Percentiles rank a stretch among this genome's conserved stretches.
These are phyloP conservation scores for Termitomyces sp. DNA, from an alignment of 768 basidiomycete genomes.

Conservation along the genomic window DNA sequence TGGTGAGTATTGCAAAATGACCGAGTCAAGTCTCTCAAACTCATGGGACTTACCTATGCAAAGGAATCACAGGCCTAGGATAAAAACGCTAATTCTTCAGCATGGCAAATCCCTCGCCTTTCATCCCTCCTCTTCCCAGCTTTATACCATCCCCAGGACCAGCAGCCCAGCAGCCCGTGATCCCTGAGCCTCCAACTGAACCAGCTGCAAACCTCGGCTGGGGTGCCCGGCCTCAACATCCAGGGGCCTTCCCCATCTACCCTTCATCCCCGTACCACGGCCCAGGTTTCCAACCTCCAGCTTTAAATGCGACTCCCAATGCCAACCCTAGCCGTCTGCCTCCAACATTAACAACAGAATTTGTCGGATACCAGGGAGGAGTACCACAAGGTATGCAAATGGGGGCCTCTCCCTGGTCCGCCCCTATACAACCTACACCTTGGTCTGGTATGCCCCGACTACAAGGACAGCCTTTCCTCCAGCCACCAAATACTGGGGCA, in stretches of 20 bases:
- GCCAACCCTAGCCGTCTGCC: neutral
- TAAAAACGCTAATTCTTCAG: neutral
- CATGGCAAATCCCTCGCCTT: neutral
- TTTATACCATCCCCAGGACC: neutral
- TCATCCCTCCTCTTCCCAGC: neutral
- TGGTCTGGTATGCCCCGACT: neutral
- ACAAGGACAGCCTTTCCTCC: neutral
- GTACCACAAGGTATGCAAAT: neutral
- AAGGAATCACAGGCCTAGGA: neutral
- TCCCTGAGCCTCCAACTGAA: neutral
- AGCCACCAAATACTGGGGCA: neutral
- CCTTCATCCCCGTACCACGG: neutral
- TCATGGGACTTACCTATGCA: neutral
- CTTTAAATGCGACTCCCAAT: neutral
- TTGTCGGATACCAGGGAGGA: neutral
- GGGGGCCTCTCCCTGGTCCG: neutral
- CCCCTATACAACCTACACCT: neutral
- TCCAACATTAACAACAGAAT: neutral
- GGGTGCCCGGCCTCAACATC: neutral
- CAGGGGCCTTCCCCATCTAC: neutral
- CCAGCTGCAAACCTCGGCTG: neutral
- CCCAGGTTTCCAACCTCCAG: conserved; percentile 1
- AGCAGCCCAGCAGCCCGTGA: conserved; percentile 1
- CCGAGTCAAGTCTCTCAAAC: neutral
- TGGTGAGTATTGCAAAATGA: neutral